phyloP scores from a whole-genome alignment of 2,329 filamentous ascomycete genomes.

The Fusarium metavorans region DNA sequence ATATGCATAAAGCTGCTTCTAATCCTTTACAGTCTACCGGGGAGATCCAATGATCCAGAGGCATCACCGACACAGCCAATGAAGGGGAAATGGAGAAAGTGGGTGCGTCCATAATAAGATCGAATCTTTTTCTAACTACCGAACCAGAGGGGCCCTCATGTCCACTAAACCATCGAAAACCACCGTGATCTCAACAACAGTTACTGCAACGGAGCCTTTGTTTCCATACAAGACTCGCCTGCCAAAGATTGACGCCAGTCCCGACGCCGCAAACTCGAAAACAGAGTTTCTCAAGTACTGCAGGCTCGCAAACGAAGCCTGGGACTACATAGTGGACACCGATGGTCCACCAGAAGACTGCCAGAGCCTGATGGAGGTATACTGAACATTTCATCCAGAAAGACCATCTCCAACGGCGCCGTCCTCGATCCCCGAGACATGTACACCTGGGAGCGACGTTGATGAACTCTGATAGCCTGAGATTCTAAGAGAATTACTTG shows the following conservation, averaged over 20 bases:
- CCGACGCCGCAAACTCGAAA: background rate
- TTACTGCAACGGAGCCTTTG: background rate
- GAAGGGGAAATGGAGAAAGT: background rate
- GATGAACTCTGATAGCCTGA: background rate
- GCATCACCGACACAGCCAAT: background rate
- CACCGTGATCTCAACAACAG: fast-evolving
- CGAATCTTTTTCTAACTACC: background rate
- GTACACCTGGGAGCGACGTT: background rate
- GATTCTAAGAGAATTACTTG: background rate
- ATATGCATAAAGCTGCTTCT: background rate
- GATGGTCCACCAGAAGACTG: background rate
- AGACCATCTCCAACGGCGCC: background rate
- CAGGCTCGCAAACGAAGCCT: background rate
- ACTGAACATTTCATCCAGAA: background rate
- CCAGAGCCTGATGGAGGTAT: background rate
- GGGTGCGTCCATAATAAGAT: background rate
- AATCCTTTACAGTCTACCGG: background rate
- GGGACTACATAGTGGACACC: background rate
- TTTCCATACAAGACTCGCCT: background rate
- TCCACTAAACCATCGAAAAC: background rate
- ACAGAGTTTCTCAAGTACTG: background rate
- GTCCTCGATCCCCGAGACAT: background rate
- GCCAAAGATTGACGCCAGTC: background rate
- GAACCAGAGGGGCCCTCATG: background rate
- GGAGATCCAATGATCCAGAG: fast-evolving